Conservation (phyloP, 2,329 filamentous ascomycete genomes). For the Truncatella angustata region DNA sequence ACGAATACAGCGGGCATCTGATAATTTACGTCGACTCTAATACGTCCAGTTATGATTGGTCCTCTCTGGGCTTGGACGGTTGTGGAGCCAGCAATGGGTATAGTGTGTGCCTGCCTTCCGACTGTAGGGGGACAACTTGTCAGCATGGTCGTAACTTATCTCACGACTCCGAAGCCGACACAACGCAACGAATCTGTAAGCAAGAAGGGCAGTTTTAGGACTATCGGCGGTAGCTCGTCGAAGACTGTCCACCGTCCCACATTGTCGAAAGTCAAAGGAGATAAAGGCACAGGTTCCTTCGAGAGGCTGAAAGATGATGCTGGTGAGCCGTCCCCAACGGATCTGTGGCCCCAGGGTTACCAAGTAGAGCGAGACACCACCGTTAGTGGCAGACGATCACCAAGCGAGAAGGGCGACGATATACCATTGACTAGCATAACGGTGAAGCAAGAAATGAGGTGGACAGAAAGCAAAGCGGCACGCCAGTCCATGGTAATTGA, state of each 20-base stretch:
- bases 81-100: constrained; percentile 3
- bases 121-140: neutral
- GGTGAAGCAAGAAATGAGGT: constrained; percentile 4
- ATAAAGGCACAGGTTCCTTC: neutral
- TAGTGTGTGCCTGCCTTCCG: constrained; percentile 2
- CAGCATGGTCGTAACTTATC: neutral
- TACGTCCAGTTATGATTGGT: neutral
- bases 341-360: constrained; percentile 6
- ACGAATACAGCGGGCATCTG: neutral
- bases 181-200: neutral
- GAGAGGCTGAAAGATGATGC: constrained; percentile 1
- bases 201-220: neutral
- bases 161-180: neutral
- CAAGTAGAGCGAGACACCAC: neutral
- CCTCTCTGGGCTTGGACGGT: constrained; percentile 8
- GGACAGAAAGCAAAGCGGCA: constrained; percentile 6
- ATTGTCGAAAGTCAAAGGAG: constrained; percentile 1
- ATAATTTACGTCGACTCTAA: neutral
- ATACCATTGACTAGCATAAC: constrained; percentile 7
- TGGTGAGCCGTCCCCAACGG: neutral
- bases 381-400: constrained; percentile 3
- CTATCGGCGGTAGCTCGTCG: neutral
- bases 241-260: neutral
- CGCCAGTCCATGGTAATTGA: too few relatives aligned
- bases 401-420: constrained; percentile 2